Evolutionary conservation across 2,329 filamentous ascomycete genomes (phyloP).

Genomic region (Curvularia sp.): DNA sequence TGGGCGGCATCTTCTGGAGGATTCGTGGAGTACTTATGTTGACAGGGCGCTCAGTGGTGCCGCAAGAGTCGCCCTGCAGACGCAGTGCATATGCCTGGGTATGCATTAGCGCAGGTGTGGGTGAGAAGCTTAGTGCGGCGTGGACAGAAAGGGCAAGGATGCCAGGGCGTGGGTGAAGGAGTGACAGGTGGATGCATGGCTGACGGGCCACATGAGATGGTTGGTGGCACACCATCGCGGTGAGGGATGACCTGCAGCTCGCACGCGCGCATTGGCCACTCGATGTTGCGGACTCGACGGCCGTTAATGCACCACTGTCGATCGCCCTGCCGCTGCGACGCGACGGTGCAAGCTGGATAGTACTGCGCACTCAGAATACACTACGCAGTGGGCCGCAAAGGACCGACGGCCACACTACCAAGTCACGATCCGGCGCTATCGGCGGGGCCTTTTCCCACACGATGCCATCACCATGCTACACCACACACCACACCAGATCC

Average conservation of each 20-base stretch:
- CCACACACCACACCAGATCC: conserved; percentile 14
- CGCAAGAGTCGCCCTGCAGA: conserved; percentile 23
- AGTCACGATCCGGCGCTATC: conserved; percentile 16
- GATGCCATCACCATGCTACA: conserved; percentile 20
- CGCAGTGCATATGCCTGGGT: conserved; percentile 27
- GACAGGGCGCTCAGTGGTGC: conserved; percentile 9
- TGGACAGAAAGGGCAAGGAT: conserved; percentile 38
- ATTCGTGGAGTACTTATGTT: conserved; percentile 42
- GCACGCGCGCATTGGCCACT: conserved; percentile 38
- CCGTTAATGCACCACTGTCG: conserved; percentile 45
- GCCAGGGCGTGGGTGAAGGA: conserved; percentile 40
- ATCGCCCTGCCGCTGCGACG: conserved; percentile 28
- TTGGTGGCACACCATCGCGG: conserved; percentile 30
- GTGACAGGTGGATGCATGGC: conserved; percentile 44
- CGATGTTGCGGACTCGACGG: conserved; percentile 34
- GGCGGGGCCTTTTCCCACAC: conserved; percentile 31
- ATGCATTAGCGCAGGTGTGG: conserved; percentile 45
- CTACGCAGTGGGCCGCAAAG: conserved; percentile 15
- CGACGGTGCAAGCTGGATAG: conserved; percentile 24
- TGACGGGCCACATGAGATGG: conserved; percentile 35
- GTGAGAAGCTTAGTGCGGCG: conserved; percentile 48
- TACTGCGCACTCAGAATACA: too few relatives aligned
- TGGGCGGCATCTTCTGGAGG: conserved; percentile 27
- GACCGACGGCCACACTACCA: conserved; percentile 8
- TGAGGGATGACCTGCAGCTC: conserved; percentile 39